Percentiles rank a stretch among this genome's conserved stretches.
These are phyloP conservation scores for Pythium aphanidermatum DNA, from an alignment of 352 stramenopile species.

Conservation along the genomic window DNA sequence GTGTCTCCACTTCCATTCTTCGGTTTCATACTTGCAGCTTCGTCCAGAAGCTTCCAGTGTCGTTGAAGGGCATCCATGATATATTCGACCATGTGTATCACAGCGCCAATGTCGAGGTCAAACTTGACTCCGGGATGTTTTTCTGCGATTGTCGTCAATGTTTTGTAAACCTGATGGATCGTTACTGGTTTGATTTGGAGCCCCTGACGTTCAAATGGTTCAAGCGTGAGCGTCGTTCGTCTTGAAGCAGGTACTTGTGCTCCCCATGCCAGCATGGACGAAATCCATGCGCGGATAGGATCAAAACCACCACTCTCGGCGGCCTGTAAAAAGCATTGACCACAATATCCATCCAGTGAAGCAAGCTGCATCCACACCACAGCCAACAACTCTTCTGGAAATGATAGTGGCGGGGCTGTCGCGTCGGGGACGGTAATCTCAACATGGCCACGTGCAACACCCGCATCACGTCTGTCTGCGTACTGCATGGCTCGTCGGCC, in stretches of 20 bases:
- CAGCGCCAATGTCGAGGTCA: slow-evolving; percentile 65
- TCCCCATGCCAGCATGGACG: slow-evolving; percentile 72
- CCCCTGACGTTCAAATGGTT: slow-evolving; percentile 63
- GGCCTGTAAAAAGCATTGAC: slow-evolving; percentile 72
- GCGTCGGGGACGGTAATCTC: slow-evolving; percentile 20
- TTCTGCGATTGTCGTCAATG: slow-evolving; percentile 46
- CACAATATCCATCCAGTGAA: slow-evolving; percentile 75
- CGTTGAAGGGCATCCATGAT: slow-evolving; percentile 57
- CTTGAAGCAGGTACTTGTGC: slow-evolving; percentile 30
- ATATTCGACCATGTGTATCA: slow-evolving; percentile 75
- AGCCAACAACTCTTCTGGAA: slow-evolving; percentile 61
- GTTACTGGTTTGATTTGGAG: slow-evolving; percentile 60
- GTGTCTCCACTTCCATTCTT: too few species aligned
- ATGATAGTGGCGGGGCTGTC: slow-evolving; percentile 13
- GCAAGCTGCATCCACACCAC: slow-evolving; percentile 82
- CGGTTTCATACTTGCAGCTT: background rate
- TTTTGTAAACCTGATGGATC: slow-evolving; percentile 45
- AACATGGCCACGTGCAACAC: slow-evolving; percentile 1
- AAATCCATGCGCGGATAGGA: slow-evolving; percentile 74
- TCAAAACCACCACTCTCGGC: slow-evolving; percentile 69
- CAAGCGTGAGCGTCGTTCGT: slow-evolving; percentile 30
- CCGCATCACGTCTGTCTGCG: slow-evolving; percentile 17
- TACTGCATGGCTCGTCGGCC: slow-evolving; percentile 52
- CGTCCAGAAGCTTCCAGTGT: slow-evolving; percentile 46
- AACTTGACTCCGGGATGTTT: slow-evolving; percentile 58